A percentile compares a stretch with the other conserved stretches of the same genome.
Evolutionary conservation across 148 eudicot genomes (phyloP).

Genomic region (Fagopyrum homotropicum): DNA sequence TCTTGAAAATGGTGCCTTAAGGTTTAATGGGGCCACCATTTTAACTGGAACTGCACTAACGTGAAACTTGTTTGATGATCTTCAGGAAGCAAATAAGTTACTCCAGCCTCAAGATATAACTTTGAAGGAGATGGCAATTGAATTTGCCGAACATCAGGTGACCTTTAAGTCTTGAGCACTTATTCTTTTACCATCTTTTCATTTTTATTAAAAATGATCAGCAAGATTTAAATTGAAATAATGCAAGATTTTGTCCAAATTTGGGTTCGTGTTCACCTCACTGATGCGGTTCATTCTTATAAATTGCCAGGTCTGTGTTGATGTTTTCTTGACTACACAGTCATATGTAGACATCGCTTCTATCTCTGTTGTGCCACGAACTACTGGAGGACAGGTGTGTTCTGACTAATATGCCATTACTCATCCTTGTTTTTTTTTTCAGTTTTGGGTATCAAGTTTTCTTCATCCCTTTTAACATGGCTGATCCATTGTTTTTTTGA

Average conservation of each 20-base stretch:
- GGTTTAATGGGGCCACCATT: not conserved
- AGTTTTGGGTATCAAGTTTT: too few relatives aligned
- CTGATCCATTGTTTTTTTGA: too few relatives aligned
- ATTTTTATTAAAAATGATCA: not conserved
- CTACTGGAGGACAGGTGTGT: constrained; percentile 94
- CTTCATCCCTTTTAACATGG: too few relatives aligned
- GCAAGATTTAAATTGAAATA: not conserved
- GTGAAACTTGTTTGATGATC: constrained; percentile 8
- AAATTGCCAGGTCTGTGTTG: constrained; percentile 74
- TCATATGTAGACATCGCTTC: constrained; percentile 87
- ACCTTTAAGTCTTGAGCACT: not conserved
- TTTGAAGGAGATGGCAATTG: constrained; percentile 75
- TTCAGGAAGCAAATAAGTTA: constrained; percentile 71
- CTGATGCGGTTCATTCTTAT: constrained; percentile 4
- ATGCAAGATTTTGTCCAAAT: not conserved
- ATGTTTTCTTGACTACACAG: constrained; percentile 77
- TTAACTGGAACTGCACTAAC: not conserved
- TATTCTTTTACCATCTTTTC: not conserved
- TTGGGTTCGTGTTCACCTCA: not conserved
- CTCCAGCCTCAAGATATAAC: constrained; percentile 80
- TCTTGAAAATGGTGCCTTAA: not conserved
- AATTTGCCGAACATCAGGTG: constrained; percentile 91
- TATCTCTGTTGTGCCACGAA: constrained; percentile 78
- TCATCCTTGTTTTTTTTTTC: not conserved
- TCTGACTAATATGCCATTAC: not conserved